Conservation (phyloP, 2,329 filamentous ascomycete species). For the Hymenoscyphus scutula region DNA sequence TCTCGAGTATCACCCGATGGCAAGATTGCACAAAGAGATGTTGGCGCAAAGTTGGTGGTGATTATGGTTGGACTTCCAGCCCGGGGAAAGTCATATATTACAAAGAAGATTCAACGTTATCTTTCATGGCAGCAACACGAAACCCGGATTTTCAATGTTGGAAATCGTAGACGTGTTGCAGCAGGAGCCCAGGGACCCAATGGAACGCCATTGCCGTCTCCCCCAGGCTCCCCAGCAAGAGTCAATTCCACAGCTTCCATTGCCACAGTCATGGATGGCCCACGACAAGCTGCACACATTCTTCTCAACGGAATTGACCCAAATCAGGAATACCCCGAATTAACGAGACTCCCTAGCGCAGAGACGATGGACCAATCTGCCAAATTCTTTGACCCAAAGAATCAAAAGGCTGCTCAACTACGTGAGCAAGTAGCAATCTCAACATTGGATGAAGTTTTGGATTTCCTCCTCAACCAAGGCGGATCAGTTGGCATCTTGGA, state of each 20-base stretch:
- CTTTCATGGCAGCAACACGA: conserved; percentile 97
- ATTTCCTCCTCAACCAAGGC: conserved; percentile 78
- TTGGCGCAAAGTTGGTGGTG: conserved; percentile 94
- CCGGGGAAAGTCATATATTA: conserved; percentile 96
- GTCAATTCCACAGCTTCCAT: conserved; percentile 23
- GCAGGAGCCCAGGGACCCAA: conserved; percentile 49
- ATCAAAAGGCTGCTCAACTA: conserved; percentile 75
- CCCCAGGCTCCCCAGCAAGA: conserved; percentile 29
- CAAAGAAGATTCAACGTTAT: conserved; percentile 94
- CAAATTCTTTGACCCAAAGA: conserved; percentile 89
- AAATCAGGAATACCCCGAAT: conserved; percentile 22
- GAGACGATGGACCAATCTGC: conserved; percentile 81
- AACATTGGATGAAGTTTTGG: conserved; percentile 85
- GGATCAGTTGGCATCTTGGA: conserved; percentile 94
- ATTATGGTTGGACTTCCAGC: conserved; percentile 97
- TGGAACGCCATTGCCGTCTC: conserved; percentile 21
- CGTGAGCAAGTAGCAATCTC: conserved; percentile 90
- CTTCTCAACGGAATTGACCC: conserved; percentile 50
- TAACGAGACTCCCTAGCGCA: conserved; percentile 28
- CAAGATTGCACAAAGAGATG: conserved; percentile 87
- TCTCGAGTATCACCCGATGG: conserved; percentile 95
- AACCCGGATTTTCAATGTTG: conserved; percentile 95
- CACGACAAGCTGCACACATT: conserved; percentile 54
- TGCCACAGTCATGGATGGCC: conserved; percentile 33
- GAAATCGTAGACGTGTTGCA: conserved; percentile 80